These are phyloP conservation scores for Hordeum pubiflorum DNA, from an alignment of 202 grass and related monocot genomes.

Conservation along the genomic window DNA sequence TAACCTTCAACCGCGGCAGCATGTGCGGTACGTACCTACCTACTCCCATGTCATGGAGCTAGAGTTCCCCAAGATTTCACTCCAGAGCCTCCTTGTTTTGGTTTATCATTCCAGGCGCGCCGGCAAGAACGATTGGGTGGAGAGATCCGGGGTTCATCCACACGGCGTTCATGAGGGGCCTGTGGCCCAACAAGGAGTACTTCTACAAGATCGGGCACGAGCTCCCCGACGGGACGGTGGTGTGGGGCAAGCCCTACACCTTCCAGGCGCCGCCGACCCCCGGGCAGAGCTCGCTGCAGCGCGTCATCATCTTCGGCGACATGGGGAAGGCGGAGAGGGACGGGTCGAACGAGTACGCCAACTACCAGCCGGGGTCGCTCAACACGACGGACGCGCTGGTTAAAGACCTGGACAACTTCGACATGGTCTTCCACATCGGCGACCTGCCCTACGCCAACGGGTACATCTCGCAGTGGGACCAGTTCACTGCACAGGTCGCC, in stretches of 20 bases:
- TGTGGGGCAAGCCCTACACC: no score
- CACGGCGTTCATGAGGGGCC: conserved; percentile 52
- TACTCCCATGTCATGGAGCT: no score
- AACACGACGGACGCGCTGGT: conserved; percentile 53
- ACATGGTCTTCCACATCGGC: conserved; percentile 64
- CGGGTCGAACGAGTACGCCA: conserved; percentile 48
- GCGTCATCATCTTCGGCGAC: no score
- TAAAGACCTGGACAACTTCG: conserved; percentile 38
- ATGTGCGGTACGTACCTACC: conserved; percentile 44
- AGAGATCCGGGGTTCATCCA: conserved; percentile 84
- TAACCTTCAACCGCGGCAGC: conserved; percentile 49
- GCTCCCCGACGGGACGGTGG: no score
- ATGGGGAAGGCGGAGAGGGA: not conserved
- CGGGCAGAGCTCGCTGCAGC: no score
- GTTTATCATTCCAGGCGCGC: conserved; percentile 30
- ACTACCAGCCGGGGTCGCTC: conserved; percentile 58
- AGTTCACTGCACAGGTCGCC: conserved; percentile 55
- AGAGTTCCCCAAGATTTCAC: no score
- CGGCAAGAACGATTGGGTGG: conserved; percentile 74
- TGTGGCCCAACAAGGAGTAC: conserved; percentile 57
- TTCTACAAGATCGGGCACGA: no score
- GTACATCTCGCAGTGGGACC: conserved; percentile 63
- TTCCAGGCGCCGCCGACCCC: no score
- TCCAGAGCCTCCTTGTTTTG: no score
- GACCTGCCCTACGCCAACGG: conserved; percentile 55